phyloP scores from a whole-genome alignment of 495 filamentous ascomycete genomes.

The Neurospora pannonica region DNA sequence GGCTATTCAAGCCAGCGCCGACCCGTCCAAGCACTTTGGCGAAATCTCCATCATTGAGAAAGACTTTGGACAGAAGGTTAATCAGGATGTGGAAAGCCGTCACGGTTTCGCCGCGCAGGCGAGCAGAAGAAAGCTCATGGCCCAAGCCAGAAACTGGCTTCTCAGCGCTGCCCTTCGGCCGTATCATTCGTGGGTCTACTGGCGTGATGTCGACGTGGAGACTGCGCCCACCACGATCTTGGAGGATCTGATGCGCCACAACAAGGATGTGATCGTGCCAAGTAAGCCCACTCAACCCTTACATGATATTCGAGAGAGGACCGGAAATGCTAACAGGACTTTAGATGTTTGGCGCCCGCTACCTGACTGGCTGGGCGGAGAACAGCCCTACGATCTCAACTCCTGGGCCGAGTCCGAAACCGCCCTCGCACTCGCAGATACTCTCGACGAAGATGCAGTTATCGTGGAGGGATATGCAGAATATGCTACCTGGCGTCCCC shows the following conservation, averaged over 20 bases:
- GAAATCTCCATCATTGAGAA: constrained; percentile 98
- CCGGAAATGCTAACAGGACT: constrained; percentile 1
- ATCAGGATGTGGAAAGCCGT: constrained; percentile 94
- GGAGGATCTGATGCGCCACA: constrained; percentile 97
- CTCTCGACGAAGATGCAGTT: constrained; percentile 94
- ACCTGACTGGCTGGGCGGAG: constrained; percentile 97
- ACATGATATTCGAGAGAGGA: not conserved
- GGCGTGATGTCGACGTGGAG: constrained; percentile 97
- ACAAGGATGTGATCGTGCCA: constrained; percentile 97
- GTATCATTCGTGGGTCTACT: constrained; percentile 98
- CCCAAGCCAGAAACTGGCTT: constrained; percentile 95
- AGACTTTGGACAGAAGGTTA: constrained; percentile 96
- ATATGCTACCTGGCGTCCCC: constrained; percentile 97
- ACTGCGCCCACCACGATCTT: constrained; percentile 93
- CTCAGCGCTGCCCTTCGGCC: constrained; percentile 87
- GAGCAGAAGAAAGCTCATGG: constrained; percentile 89
- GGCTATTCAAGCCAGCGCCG: constrained; percentile 69
- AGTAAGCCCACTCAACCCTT: constrained; percentile 55
- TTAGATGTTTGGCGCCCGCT: constrained; percentile 96
- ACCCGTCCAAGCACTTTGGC: constrained; percentile 75
- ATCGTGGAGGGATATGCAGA: constrained; percentile 99
- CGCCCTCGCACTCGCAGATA: constrained; percentile 85
- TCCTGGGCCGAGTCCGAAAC: constrained; percentile 99
- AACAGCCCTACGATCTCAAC: constrained; percentile 98
- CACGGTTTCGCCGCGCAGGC: constrained; percentile 98